phyloP scores from a whole-genome alignment of 2,329 filamentous ascomycete genomes.

The Colletotrichum noveboracense region DNA sequence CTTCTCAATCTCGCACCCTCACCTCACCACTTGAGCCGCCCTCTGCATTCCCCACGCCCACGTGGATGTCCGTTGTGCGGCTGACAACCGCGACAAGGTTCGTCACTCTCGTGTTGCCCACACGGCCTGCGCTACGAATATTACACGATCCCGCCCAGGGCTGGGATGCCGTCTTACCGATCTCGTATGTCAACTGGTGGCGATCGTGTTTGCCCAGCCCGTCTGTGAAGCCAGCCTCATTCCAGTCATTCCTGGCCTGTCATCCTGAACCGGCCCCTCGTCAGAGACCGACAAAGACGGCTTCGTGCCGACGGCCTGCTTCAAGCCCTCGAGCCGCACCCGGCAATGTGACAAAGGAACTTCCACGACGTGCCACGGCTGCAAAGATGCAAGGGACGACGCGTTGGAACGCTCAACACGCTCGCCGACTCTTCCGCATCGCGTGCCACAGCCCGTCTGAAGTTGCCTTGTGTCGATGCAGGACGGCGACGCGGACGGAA shows the following conservation, averaged over 20 bases:
- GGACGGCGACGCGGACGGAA: neutral
- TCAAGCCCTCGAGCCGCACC: neutral
- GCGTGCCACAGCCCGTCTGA: neutral
- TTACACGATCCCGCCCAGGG: neutral
- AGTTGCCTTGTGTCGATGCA: neutral
- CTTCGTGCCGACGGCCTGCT: neutral
- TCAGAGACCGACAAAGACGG: neutral
- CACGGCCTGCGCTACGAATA: neutral
- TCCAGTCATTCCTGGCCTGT: neutral
- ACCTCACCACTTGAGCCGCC: neutral
- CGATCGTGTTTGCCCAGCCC: neutral
- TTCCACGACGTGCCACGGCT: neutral
- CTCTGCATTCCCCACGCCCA: neutral
- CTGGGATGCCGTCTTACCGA: neutral
- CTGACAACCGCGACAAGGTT: neutral
- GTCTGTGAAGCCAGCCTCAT: neutral
- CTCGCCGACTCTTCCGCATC: neutral
- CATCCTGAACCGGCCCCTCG: neutral
- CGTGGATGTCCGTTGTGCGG: neutral
- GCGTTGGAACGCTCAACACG: conserved; percentile 6
- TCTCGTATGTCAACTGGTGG: neutral
- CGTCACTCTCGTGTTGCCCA: neutral
- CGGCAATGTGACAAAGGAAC: neutral
- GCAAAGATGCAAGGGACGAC: conserved; percentile 11
- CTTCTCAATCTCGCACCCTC: neutral